These are phyloP conservation scores for Chaetomium tenue DNA, from an alignment of 495 filamentous ascomycete species.

Conservation along the genomic window DNA sequence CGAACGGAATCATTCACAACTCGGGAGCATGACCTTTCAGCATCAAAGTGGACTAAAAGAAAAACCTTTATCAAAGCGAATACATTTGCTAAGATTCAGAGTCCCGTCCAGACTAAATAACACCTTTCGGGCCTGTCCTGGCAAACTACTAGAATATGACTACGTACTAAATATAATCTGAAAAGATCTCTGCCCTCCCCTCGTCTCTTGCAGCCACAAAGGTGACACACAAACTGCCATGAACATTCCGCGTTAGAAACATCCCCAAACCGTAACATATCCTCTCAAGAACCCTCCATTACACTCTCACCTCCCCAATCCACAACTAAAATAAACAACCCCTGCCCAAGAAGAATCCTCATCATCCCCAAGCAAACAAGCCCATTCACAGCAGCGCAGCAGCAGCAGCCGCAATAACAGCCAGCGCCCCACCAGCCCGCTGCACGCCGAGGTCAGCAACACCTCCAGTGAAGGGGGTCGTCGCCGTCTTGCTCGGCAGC, in stretches of 20 bases:
- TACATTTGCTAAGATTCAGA: neutral
- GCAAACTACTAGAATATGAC: conserved; percentile 1
- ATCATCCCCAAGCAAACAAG: neutral
- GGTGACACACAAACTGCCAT: neutral
- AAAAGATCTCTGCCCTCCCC: conserved; percentile 2
- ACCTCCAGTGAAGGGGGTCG: conserved; percentile 35
- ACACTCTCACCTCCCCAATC: neutral
- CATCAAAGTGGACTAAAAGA: neutral
- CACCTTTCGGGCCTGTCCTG: neutral
- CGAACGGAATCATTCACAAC: neutral
- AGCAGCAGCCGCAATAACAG: conserved; percentile 35
- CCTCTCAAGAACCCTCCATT: neutral
- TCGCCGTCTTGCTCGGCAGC: conserved; percentile 20
- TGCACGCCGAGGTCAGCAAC: conserved; percentile 29
- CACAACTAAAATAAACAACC: neutral
- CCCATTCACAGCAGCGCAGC: conserved; percentile 33
- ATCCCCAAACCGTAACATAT: neutral
- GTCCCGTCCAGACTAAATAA: neutral
- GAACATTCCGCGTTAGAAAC: neutral
- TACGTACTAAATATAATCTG: conserved; percentile 5
- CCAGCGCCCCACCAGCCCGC: conserved; percentile 38
- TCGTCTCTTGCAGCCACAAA: neutral
- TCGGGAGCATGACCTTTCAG: neutral
- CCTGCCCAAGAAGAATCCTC: neutral
- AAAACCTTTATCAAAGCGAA: neutral